Conservation (phyloP, 2,329 filamentous ascomycete genomes). For the Aurifilum marmelostoma region DNA sequence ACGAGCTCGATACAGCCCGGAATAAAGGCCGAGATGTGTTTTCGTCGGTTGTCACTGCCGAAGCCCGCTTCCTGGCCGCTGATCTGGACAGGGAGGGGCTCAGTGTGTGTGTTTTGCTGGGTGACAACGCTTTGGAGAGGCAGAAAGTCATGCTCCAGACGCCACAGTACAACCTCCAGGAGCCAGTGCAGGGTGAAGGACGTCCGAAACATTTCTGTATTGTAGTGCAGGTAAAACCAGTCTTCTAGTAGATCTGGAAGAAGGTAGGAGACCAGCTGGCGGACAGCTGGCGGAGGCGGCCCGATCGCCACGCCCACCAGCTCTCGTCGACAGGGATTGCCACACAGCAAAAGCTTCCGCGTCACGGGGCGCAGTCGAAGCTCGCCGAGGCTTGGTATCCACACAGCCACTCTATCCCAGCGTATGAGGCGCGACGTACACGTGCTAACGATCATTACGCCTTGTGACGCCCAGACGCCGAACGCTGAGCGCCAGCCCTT, state of each 20-base stretch:
- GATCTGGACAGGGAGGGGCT: no score
- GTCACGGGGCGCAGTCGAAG: not conserved
- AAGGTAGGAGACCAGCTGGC: constrained; percentile 4
- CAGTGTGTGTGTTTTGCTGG: no score
- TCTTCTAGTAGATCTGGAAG: not conserved
- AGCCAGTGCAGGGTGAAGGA: no score
- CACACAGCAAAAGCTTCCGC: not conserved
- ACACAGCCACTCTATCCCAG: not conserved
- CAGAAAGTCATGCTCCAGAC: not conserved
- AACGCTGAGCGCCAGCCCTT: not conserved
- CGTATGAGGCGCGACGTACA: not conserved
- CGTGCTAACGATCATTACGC: no score
- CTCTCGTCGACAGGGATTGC: not conserved
- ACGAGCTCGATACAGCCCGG: no score
- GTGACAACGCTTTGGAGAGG: not conserved
- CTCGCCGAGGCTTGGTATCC: not conserved
- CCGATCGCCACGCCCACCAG: not conserved
- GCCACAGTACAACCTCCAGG: no score
- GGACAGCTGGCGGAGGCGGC: not conserved
- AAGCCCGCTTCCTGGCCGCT: no score
- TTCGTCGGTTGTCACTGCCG: no score
- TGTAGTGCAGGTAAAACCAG: no score
- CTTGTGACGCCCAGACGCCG: no score
- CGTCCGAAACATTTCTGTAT: no score
- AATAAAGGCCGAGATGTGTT: no score